phyloP scores from a whole-genome alignment of 176 grass and related monocot genomes.

The Oryza glumipatula region DNA sequence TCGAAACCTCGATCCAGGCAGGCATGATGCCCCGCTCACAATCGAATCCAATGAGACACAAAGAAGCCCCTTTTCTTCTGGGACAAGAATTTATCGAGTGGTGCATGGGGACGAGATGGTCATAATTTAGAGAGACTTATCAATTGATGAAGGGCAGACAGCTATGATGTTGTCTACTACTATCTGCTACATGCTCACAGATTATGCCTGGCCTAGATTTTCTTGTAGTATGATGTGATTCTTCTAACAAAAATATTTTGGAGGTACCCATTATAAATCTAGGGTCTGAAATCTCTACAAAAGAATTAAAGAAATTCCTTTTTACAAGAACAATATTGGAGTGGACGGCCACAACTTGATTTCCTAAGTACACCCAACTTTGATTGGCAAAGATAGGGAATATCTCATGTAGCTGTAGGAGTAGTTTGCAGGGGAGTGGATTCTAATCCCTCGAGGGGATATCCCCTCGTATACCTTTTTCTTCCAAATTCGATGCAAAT shows the following conservation, averaged over 20 bases:
- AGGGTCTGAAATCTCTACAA: not conserved
- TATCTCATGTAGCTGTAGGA: not conserved
- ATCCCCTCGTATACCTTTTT: too few relatives aligned
- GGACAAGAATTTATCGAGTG: slow-evolving; percentile 30
- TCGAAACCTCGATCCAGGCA: not conserved
- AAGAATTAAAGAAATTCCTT: not conserved
- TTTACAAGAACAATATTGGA: not conserved
- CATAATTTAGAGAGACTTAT: not conserved
- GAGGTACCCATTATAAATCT: not conserved
- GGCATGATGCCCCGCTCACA: not conserved
- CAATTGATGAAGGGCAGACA: not conserved
- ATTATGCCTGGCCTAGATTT: not conserved
- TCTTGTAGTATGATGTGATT: not conserved
- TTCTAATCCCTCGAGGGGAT: too few relatives aligned
- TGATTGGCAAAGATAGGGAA: not conserved
- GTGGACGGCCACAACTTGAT: not conserved
- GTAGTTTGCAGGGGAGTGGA: not conserved
- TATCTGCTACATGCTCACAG: not conserved
- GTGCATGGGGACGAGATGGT: not conserved
- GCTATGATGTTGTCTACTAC: not conserved
- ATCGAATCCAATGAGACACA: slow-evolving; percentile 26
- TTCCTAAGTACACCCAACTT: not conserved
- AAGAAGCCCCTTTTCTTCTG: not conserved
- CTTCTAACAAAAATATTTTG: not conserved
- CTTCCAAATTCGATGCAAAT: too few relatives aligned